Conservation (phyloP, 306 rosid species). For the Acacia confusa region DNA sequence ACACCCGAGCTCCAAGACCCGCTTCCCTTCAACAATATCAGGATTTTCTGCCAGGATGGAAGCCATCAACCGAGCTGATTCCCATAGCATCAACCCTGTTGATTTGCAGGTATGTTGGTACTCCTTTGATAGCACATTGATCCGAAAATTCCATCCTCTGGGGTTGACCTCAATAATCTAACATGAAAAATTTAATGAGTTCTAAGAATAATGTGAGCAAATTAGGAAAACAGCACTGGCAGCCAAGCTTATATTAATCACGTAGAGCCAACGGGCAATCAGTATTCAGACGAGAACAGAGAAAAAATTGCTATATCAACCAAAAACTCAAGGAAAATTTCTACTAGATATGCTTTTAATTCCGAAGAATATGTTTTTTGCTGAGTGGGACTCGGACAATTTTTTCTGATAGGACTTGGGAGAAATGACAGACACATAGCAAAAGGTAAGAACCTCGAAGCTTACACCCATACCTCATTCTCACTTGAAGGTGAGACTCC, state of each 20-base stretch:
- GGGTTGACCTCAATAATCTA: slow-evolving; percentile 59
- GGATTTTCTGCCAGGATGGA: slow-evolving; percentile 76
- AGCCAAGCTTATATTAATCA: background rate
- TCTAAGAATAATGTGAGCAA: background rate
- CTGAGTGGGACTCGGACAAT: background rate
- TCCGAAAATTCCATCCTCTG: slow-evolving; percentile 64
- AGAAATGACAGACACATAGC: slow-evolving; percentile 19
- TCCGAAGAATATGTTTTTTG: background rate
- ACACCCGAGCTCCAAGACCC: slow-evolving; percentile 84
- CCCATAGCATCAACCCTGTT: slow-evolving; percentile 95
- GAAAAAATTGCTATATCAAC: background rate
- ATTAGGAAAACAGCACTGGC: slow-evolving; percentile 8
- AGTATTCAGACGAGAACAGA: background rate
- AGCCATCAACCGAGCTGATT: slow-evolving; percentile 90
- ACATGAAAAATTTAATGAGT: background rate
- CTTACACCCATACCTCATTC: slow-evolving; percentile 58
- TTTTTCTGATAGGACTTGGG: background rate
- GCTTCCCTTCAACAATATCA: slow-evolving; percentile 62
- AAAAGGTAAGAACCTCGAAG: slow-evolving; percentile 21
- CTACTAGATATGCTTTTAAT: background rate
- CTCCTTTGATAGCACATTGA: slow-evolving; percentile 66
- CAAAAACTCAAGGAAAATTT: background rate
- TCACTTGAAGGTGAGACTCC: slow-evolving; percentile 60
- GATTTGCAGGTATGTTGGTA: slow-evolving; percentile 90
- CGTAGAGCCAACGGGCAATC: background rate